Percentiles rank a stretch among this genome's conserved stretches.
phyloP scores from a whole-genome alignment of 257 asterid species.

The Thymus mandschuricus region DNA sequence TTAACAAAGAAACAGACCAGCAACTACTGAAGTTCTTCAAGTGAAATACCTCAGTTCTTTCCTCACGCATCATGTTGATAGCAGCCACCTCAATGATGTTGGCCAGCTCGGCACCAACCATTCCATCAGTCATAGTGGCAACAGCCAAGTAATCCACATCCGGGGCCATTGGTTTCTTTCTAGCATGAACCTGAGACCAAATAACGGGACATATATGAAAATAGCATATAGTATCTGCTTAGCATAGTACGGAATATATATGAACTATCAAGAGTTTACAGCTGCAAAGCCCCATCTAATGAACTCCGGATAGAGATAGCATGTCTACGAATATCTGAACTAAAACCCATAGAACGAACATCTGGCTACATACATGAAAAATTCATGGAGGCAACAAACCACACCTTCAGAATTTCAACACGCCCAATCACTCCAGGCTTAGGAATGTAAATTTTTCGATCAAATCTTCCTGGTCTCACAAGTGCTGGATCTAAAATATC shows the following conservation, averaged over 20 bases:
- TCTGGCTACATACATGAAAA: slow-evolving; percentile 11
- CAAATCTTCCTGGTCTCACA: slow-evolving; percentile 96
- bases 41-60: slow-evolving; percentile 75
- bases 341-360: not conserved
- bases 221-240: slow-evolving; percentile 6
- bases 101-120: slow-evolving; percentile 99
- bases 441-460: slow-evolving; percentile 85
- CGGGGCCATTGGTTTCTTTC: slow-evolving; percentile 89
- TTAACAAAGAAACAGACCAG: not conserved
- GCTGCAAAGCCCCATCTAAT: not conserved
- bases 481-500: slow-evolving; percentile 98
- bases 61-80: slow-evolving; percentile 91
- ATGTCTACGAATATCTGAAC: not conserved
- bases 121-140: slow-evolving; percentile 85
- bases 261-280: slow-evolving; percentile 8
- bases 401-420: slow-evolving; percentile 82
- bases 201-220: slow-evolving; percentile 5
- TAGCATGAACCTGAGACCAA: slow-evolving; percentile 82
- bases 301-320: slow-evolving; percentile 2
- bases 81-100: slow-evolving; percentile 97
- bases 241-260: not conserved
- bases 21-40: slow-evolving; percentile 6
- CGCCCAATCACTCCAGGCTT: slow-evolving; percentile 95
- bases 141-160: slow-evolving; percentile 90
- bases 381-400: slow-evolving; percentile 23